These are phyloP conservation scores for Darksidea phi DNA, from an alignment of 495 filamentous ascomycete genomes.

Conservation along the genomic window DNA sequence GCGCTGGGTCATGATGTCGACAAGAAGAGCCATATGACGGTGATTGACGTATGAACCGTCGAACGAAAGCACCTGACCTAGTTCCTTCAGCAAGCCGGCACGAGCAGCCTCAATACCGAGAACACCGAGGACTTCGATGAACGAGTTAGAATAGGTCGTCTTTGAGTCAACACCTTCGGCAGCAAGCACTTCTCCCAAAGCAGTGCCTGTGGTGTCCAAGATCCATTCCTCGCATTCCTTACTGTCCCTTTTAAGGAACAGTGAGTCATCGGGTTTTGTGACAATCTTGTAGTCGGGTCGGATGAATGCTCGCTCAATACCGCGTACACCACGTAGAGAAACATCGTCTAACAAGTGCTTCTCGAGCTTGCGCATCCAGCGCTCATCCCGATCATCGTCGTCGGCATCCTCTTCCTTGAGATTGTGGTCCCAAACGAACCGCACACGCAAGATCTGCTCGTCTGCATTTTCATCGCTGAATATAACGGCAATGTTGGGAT, in stretches of 20 bases:
- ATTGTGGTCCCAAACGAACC: constrained; percentile 57
- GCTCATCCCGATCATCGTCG: constrained; percentile 77
- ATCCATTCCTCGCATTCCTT: constrained; percentile 84
- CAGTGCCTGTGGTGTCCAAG: constrained; percentile 87
- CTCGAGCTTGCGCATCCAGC: constrained; percentile 87
- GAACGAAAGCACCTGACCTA: constrained; percentile 88
- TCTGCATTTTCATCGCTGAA: constrained; percentile 99
- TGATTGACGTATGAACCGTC: constrained; percentile 99
- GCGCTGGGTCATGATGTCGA: constrained; percentile 96
- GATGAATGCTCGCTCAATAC: constrained; percentile 88
- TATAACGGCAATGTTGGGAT: constrained; percentile 84
- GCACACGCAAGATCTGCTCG: constrained; percentile 88
- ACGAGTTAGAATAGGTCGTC: constrained; percentile 92
- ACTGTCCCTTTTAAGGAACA: constrained; percentile 68
- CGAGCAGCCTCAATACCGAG: constrained; percentile 96
- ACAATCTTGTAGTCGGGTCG: constrained; percentile 70
- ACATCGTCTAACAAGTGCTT: constrained; percentile 86
- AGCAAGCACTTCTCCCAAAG: constrained; percentile 75
- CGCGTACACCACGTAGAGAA: constrained; percentile 82
- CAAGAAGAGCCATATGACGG: constrained; percentile 91
- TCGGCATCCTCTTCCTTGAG: constrained; percentile 65
- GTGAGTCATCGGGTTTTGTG: constrained; percentile 61
- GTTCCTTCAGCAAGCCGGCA: constrained; percentile 77
- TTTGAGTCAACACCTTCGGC: constrained; percentile 85
- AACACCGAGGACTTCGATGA: constrained; percentile 87